Evolutionary conservation across 2,329 filamentous ascomycete species (phyloP).

Genomic region (Colletotrichum sp.): DNA sequence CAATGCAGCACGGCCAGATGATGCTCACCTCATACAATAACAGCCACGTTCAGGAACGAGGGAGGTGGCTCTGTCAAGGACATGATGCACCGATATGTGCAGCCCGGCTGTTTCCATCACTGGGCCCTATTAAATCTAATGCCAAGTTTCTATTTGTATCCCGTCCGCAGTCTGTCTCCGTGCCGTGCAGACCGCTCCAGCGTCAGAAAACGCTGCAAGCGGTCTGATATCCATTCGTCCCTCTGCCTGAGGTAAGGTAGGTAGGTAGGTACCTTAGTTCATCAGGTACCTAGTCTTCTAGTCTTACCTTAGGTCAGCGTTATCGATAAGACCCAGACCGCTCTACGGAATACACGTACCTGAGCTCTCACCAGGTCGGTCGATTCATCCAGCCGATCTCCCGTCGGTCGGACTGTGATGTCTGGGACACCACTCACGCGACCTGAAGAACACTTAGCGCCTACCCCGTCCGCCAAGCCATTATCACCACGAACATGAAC

Average conservation of each 20-base stretch:
- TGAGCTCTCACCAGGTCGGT: not conserved
- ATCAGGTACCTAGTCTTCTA: not conserved
- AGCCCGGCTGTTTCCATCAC: not conserved
- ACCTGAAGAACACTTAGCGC: not conserved
- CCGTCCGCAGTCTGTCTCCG: not conserved
- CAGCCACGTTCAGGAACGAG: not conserved
- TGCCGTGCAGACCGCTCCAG: not conserved
- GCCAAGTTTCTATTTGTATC: not conserved
- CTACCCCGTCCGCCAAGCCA: not conserved
- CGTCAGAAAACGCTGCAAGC: not conserved
- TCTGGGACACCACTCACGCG: constrained; percentile 10
- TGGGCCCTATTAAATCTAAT: not conserved
- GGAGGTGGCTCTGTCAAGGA: not conserved
- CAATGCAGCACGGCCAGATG: not conserved
- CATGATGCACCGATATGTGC: not conserved
- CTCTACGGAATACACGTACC: not conserved
- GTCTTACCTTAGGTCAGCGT: not conserved
- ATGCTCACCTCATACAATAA: not conserved
- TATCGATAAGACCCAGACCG: constrained; percentile 10
- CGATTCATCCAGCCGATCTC: not conserved
- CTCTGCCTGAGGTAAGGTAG: not conserved
- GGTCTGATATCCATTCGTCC: not conserved
- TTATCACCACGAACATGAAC: not conserved
- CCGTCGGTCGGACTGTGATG: not conserved
- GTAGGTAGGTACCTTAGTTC: not conserved